Evolutionary conservation across 345 rosid species (phyloP), one percentile per base, ranked within the genome.

Genomic region (Kandelia obovata): DNA sequence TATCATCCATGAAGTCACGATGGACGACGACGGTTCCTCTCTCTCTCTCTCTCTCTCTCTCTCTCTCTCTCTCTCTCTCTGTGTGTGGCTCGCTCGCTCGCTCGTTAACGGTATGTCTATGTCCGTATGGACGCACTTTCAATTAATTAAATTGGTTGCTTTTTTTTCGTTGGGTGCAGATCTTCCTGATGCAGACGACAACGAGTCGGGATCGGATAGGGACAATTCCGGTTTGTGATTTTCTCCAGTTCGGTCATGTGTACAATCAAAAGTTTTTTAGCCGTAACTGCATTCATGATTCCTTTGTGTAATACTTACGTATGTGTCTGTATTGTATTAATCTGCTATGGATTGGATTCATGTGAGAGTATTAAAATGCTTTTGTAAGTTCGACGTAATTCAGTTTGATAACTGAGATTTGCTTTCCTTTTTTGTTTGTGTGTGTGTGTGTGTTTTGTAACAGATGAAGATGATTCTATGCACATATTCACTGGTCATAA

Each of bases 401-500:
- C 37, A n/a, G 25, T 53, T n/a, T 23, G 11, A 55, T 21, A 8
- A 55, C 13, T 39, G 49, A 11, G 17, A 13, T 43, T 43, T 43
- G 49, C 49, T 43, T 13, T 43, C 49, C 5, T 43, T 3, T 39
- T 8, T 2, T 10, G 10, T 43, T 43, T 43, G 2, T 11, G 39
- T 67, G 5, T 64, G 51, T 39, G 55, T 62, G 62, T 69, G 43
- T 47, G 6, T 43, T 6, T 58, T 64, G 26, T 73, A 58, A 21
- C 78, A 89, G 95, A 88, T 35, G 93, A 85, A 8, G 98, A 93
- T 80, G 98, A 91, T 75, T 91, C 98, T 2, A 23, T 88, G 78
- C 98, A 91, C 78, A 87, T 84, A 53, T 94, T 94, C 81, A 88
- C 97, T 0, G 98, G 96, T 61, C 97, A 94, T 53, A 80, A 85